Conservation (phyloP, 83 land plant genomes). For the Isoetes engelmannii region DNA sequence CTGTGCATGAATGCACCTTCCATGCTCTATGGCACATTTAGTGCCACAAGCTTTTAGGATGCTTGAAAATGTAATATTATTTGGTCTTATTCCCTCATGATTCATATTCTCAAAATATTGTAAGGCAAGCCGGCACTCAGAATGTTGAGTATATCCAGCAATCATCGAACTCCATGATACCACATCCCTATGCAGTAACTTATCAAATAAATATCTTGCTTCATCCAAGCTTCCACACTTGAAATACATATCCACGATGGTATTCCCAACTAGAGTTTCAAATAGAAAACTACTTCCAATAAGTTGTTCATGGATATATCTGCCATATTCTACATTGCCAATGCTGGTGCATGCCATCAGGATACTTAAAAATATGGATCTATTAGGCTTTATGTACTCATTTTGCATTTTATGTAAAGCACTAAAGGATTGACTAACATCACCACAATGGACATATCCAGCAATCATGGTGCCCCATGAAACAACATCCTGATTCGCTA, state of each 20-base stretch:
- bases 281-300: slow-evolving; percentile 16
- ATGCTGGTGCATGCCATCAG: slow-evolving; percentile 43
- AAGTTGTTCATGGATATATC: slow-evolving; percentile 26
- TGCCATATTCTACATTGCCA: slow-evolving; percentile 28
- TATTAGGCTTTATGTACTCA: slow-evolving; percentile 27
- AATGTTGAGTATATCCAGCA: slow-evolving; percentile 39
- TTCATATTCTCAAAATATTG: slow-evolving; percentile 34
- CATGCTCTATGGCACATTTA: no score
- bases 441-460: slow-evolving; percentile 18
- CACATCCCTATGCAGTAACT: slow-evolving; percentile 32
- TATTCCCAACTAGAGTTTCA: slow-evolving; percentile 22
- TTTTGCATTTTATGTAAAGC: slow-evolving; percentile 31
- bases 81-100: slow-evolving; percentile 27
- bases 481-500: slow-evolving; percentile 18
- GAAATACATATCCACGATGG: slow-evolving; percentile 2
- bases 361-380: slow-evolving; percentile 24
- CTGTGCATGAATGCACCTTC: no score
- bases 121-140: slow-evolving; percentile 29
- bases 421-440: slow-evolving; percentile 21
- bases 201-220: slow-evolving; percentile 35
- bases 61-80: slow-evolving; percentile 31
- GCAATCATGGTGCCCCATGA: slow-evolving; percentile 45
- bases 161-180: slow-evolving; percentile 51
- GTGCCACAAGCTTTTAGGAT: no score
- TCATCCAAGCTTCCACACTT: slow-evolving; percentile 12